Evolutionary conservation across 192 early-diverging fungal genomes (phyloP).

Genomic region (Podila epigama): DNA sequence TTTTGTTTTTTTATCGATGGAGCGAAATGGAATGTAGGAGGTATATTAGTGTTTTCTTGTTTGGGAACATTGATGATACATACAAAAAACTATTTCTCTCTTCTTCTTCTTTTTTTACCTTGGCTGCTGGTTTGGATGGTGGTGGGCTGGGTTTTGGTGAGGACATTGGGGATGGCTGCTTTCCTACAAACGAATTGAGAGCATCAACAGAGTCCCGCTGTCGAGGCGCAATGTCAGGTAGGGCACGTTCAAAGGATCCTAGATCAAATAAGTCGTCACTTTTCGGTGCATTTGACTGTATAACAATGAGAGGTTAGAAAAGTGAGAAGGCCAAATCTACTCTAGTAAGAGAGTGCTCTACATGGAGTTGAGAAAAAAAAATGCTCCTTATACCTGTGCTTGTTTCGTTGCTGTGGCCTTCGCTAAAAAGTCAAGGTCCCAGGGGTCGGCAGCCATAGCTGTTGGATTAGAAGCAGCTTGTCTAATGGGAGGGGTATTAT

Average conservation of each 20-base stretch:
- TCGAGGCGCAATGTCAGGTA: slow-evolving; percentile 12
- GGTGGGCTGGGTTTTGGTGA: slow-evolving; percentile 17
- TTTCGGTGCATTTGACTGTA: slow-evolving; percentile 7
- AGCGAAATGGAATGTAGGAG: too few species aligned
- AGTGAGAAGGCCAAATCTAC: neutral
- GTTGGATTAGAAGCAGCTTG: slow-evolving; percentile 8
- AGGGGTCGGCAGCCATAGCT: slow-evolving; percentile 11
- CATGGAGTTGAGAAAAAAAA: too few species aligned
- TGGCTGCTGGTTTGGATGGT: slow-evolving; percentile 6
- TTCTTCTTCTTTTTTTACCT: too few species aligned
- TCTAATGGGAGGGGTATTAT: slow-evolving; percentile 38
- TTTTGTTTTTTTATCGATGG: too few species aligned
- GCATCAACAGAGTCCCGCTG: slow-evolving; percentile 32
- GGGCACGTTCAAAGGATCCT: slow-evolving; percentile 37
- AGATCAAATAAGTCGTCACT: slow-evolving; percentile 38
- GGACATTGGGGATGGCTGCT: slow-evolving; percentile 20
- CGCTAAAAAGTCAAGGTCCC: slow-evolving; percentile 46
- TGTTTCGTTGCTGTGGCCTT: slow-evolving; percentile 19
- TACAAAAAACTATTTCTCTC: too few species aligned
- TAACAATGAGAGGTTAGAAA: neutral
- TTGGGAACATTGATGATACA: too few species aligned
- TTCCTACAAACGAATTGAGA: slow-evolving; percentile 36
- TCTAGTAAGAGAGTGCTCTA: neutral
- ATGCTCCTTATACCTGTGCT: too few species aligned
- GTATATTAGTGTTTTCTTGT: too few species aligned